Base-by-base conservation (phyloP, 331 rosid genomes). In the Quercus lobata region DNA sequence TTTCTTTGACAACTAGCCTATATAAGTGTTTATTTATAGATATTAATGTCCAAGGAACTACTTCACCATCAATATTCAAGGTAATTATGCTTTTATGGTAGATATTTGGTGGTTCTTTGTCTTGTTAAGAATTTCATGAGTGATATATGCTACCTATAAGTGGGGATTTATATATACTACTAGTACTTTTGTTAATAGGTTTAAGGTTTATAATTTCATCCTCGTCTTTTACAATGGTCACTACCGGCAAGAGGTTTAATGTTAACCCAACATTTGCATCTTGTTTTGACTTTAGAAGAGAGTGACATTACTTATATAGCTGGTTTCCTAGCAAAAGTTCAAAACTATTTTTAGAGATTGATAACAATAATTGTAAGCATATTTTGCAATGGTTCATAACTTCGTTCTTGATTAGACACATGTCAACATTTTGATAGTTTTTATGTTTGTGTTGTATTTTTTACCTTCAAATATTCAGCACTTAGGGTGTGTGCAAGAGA, bases 401-500 rank as follows among this genome's bases (percentile, higher is more conserved):
- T 15, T 35, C 11, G 1, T 37, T 8, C 1, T 32, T 37, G 55
- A 29, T n/a, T 32, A 3, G 49, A 29, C 19, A 32, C 18, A 69
- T 44, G 58, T 0, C 46, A 10, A 22, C n/a, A 7, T 46, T 49
- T 34, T 62, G 74, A 78, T 58, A 41, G 11, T 41, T 41, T 41
- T 41, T 41, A 17, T 69, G 12, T 77, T 29, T 53, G 24, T 19
- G 68, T 44, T 75, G 54, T 24, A 6, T 5, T 1, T 34, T 46
- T 60, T 75, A 54, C 24, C 74, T 25, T 18, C 82, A 72, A 30
- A 58, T 44, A 24, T 85, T 84, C 89, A 95, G 97, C 76, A 82
- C 97, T 34, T 79, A 93, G 68, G 97, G 93, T 12, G 77, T 95
- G 94, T 95, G 97, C 89, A 95, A 88, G 87, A 80, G 84, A 80